Conservation (phyloP, 306 rosid genomes). For the Cucurbita ficifolia region DNA sequence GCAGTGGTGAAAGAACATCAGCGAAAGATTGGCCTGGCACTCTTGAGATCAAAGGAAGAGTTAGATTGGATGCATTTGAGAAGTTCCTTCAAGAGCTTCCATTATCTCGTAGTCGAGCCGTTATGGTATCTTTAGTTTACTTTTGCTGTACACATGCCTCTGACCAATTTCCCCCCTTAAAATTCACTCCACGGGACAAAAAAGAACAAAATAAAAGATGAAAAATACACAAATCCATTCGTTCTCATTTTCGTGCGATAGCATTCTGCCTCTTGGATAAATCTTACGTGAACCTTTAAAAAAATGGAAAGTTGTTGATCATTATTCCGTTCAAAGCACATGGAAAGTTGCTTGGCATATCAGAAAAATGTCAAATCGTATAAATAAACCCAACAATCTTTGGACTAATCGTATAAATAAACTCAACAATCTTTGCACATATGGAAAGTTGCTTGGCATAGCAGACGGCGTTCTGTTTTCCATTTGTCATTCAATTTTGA, state of each 20-base stretch:
- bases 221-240: not conserved
- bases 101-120: conserved; percentile 75
- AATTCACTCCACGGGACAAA: conserved; percentile 4
- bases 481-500: not conserved
- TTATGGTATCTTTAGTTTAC: conserved; percentile 72
- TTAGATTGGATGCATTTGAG: conserved; percentile 79
- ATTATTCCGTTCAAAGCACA: not conserved
- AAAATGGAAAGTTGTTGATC: not conserved
- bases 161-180: conserved; percentile 3
- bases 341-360: not conserved
- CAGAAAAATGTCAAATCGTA: not conserved
- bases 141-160: conserved; percentile 23
- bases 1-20: conserved; percentile 72
- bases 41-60: conserved; percentile 95
- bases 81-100: conserved; percentile 89
- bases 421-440: not conserved
- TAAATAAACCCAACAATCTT: not conserved
- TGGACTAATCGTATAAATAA: not conserved
- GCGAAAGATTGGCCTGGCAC: conserved; percentile 69
- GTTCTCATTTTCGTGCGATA: not conserved
- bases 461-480: not conserved
- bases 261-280: not conserved
- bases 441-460: not conserved
- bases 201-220: not conserved
- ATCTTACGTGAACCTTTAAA: not conserved